A percentile compares a stretch with the other conserved stretches of the same genome.
phyloP scores from a whole-genome alignment of 148 eudicot species.

The Vaccinium vitisidaea region DNA sequence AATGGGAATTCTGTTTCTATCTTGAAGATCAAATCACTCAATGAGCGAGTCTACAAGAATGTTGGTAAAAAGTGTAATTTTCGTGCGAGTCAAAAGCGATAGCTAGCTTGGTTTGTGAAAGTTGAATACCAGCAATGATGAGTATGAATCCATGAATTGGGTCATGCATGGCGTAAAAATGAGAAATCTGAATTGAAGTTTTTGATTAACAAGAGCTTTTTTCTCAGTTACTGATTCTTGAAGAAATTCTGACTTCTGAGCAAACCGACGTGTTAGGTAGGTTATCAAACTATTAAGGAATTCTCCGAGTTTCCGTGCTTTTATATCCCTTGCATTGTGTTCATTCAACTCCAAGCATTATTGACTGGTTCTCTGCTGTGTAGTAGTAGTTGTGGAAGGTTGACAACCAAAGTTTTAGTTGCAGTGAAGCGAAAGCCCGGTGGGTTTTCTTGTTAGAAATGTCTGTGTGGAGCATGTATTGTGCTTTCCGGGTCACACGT shows the following conservation, averaged over 20 bases:
- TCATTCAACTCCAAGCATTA: background rate
- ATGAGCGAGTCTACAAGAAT: background rate
- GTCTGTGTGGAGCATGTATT: background rate
- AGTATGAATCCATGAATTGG: background rate
- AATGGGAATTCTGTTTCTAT: background rate
- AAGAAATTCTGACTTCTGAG: background rate
- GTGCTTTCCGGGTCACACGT: no score
- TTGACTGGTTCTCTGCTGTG: background rate
- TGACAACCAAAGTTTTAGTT: background rate
- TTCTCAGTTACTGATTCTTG: background rate
- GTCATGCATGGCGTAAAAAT: background rate
- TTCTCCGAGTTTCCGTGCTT: background rate
- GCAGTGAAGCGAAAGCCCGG: background rate
- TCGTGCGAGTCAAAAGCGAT: background rate
- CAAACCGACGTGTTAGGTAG: background rate
- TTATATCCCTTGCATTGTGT: background rate
- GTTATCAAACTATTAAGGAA: background rate
- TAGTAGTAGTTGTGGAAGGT: background rate
- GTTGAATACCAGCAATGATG: slow-evolving; percentile 1
- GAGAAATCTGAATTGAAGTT: background rate
- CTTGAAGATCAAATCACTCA: background rate
- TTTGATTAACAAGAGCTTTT: background rate
- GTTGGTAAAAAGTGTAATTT: background rate
- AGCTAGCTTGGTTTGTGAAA: background rate
- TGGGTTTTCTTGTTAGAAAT: background rate